A percentile compares a stretch with the other conserved stretches of the same genome.
phyloP scores from a whole-genome alignment of 306 rosid species.

The Luffa aegyptiaca region DNA sequence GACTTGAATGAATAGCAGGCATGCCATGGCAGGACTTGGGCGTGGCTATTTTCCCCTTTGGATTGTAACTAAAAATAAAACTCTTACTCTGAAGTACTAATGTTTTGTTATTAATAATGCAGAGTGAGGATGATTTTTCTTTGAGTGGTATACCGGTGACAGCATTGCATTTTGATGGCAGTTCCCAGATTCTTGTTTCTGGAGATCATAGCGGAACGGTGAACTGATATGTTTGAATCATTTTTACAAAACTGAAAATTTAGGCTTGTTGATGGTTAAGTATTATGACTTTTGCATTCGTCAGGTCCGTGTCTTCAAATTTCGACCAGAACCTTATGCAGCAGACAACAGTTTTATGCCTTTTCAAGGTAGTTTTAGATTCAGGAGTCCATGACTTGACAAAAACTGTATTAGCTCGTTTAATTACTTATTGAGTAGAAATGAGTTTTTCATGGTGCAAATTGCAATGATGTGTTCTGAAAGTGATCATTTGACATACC shows the following conservation, averaged over 20 bases:
- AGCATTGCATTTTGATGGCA: slow-evolving; percentile 44
- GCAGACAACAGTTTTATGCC: slow-evolving; percentile 49
- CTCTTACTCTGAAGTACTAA: not conserved
- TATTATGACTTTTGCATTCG: slow-evolving; percentile 1
- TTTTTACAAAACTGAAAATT: not conserved
- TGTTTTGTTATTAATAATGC: slow-evolving; percentile 13
- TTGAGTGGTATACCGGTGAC: slow-evolving; percentile 68
- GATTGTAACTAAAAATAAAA: not conserved
- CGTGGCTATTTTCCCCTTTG: not conserved
- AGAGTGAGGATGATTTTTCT: slow-evolving; percentile 74
- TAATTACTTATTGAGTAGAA: not conserved
- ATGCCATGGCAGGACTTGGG: not conserved
- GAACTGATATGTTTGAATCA: slow-evolving; percentile 14
- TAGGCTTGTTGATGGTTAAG: not conserved
- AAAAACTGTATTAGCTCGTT: not conserved
- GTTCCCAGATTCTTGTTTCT: slow-evolving; percentile 53
- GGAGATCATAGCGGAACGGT: slow-evolving; percentile 90
- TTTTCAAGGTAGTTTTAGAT: slow-evolving; percentile 46
- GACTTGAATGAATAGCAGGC: not conserved
- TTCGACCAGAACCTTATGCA: slow-evolving; percentile 71
- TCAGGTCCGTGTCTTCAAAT: slow-evolving; percentile 71
- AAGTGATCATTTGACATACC: slow-evolving; percentile 8
- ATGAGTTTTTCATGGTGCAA: slow-evolving; percentile 3
- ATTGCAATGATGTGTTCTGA: not conserved
- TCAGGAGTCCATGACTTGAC: slow-evolving; percentile 1